Conservation (phyloP, 2,329 filamentous ascomycete species). For the Corynespora cassiicola region DNA sequence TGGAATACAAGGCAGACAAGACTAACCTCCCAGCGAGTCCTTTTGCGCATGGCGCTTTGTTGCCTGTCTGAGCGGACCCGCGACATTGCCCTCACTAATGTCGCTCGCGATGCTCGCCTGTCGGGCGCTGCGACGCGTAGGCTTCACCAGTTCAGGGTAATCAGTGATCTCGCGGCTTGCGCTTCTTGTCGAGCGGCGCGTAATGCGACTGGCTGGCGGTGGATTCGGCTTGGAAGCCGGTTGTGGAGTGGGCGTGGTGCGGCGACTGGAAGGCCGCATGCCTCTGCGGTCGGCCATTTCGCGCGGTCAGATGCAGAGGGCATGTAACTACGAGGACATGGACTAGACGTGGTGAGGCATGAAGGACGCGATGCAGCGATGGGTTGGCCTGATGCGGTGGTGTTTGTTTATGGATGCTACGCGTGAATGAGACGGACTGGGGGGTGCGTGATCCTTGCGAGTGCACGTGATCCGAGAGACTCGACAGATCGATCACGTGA, state of each 20-base stretch:
- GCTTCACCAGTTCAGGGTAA: conserved; percentile 21
- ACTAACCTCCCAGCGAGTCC: conserved; percentile 36
- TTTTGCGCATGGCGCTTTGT: conserved; percentile 29
- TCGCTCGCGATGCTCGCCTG: conserved; percentile 34
- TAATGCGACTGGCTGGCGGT: conserved; percentile 26
- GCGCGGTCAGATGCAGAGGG: background rate
- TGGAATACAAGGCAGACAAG: background rate
- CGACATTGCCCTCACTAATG: conserved; percentile 30
- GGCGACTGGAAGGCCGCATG: conserved; percentile 41
- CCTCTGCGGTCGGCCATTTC: conserved; percentile 44
- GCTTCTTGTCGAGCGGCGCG: conserved; percentile 43
- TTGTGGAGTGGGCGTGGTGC: conserved; percentile 40
- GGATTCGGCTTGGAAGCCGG: conserved; percentile 24
- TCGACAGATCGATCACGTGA: too few relatives aligned
- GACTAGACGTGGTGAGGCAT: conserved; percentile 10
- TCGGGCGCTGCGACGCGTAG: conserved; percentile 31
- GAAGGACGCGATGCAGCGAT: conserved; percentile 7
- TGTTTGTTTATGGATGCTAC: too few relatives aligned
- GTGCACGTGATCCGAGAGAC: too few relatives aligned
- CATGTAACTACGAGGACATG: too few relatives aligned
- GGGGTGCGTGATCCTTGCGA: too few relatives aligned
- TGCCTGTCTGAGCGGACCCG: conserved; percentile 21
- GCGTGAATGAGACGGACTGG: too few relatives aligned
- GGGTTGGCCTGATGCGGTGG: conserved; percentile 8
- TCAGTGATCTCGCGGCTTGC: conserved; percentile 47